Evolutionary conservation across 768 basidiomycete genomes (phyloP).

Genomic region (Mycena pura): DNA sequence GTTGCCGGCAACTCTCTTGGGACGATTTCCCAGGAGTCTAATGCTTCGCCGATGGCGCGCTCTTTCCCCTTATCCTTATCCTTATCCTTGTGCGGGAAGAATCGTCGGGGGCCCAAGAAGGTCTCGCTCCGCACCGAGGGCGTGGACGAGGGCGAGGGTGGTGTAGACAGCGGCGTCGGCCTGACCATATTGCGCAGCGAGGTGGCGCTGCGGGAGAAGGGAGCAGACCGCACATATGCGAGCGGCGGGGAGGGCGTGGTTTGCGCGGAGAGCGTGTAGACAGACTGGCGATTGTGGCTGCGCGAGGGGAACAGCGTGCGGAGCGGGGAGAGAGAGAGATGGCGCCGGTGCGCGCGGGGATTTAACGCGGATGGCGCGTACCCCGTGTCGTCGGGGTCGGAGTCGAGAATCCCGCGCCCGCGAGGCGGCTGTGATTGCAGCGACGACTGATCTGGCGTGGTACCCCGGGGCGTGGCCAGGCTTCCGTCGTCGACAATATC

Average conservation of each 20-base stretch:
- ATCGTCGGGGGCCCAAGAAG: constrained; percentile 38
- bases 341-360: constrained; percentile 42
- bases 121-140: constrained; percentile 40
- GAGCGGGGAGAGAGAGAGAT: constrained; percentile 53
- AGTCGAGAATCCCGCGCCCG: constrained; percentile 38
- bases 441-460: constrained; percentile 4
- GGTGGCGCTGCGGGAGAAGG: constrained; percentile 54
- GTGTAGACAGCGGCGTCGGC: constrained; percentile 43
- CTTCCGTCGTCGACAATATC: constrained; percentile 59
- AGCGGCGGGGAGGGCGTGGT: constrained; percentile 47
- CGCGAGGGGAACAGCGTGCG: constrained; percentile 53
- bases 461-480: not conserved
- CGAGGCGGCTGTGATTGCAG: constrained; percentile 38
- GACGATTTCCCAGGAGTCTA: constrained; percentile 57
- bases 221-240: constrained; percentile 40
- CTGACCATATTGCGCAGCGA: constrained; percentile 48
- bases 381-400: constrained; percentile 35
- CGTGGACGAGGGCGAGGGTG: constrained; percentile 34
- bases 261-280: constrained; percentile 50
- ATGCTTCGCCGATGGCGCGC: constrained; percentile 37
- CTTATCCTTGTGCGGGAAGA: constrained; percentile 50
- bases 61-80: no score
- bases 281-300: constrained; percentile 34
- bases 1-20: constrained; percentile 30
- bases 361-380: constrained; percentile 12